These are phyloP conservation scores for Ephemerocybe angulata DNA, from an alignment of 768 basidiomycete species.

Conservation along the genomic window DNA sequence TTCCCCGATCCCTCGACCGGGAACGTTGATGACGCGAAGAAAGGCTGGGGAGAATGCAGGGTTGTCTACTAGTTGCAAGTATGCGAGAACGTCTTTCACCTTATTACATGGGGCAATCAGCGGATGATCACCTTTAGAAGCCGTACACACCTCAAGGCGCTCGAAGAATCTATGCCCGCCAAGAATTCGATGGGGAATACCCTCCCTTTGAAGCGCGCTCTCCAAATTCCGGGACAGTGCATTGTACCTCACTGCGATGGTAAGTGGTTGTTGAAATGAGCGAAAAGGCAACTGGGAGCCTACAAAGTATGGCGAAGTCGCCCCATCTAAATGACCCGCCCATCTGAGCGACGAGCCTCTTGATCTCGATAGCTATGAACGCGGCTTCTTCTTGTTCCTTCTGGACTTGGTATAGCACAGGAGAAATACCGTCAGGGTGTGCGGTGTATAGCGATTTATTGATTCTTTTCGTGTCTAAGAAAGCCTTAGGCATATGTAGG, in stretches of 20 bases:
- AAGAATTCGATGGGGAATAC: conserved; percentile 74
- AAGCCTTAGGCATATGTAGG: not conserved
- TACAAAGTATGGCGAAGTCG: conserved; percentile 83
- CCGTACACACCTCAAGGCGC: conserved; percentile 57
- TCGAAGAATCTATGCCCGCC: conserved; percentile 88
- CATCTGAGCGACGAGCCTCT: conserved; percentile 66
- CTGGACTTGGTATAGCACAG: conserved; percentile 51
- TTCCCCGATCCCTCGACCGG: conserved; percentile 69
- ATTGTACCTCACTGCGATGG: conserved; percentile 71
- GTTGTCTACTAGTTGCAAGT: conserved; percentile 81
- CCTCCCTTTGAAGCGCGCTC: conserved; percentile 67
- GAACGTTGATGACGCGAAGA: conserved; percentile 66
- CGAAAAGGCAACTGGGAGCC: conserved; percentile 22
- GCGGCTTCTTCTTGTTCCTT: conserved; percentile 62
- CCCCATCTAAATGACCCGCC: conserved; percentile 68
- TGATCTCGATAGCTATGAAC: conserved; percentile 76
- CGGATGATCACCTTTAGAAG: not conserved
- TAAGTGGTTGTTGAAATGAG: conserved; percentile 1
- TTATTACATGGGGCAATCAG: conserved; percentile 19
- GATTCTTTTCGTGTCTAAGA: conserved; percentile 68
- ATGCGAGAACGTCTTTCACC: conserved; percentile 81
- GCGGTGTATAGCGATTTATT: conserved; percentile 69
- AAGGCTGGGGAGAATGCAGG: conserved; percentile 64
- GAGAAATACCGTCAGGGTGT: conserved; percentile 58
- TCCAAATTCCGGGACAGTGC: conserved; percentile 76